Base-by-base conservation (phyloP, 169 alveolate species). In the Toxoplasma gondii region DNA sequence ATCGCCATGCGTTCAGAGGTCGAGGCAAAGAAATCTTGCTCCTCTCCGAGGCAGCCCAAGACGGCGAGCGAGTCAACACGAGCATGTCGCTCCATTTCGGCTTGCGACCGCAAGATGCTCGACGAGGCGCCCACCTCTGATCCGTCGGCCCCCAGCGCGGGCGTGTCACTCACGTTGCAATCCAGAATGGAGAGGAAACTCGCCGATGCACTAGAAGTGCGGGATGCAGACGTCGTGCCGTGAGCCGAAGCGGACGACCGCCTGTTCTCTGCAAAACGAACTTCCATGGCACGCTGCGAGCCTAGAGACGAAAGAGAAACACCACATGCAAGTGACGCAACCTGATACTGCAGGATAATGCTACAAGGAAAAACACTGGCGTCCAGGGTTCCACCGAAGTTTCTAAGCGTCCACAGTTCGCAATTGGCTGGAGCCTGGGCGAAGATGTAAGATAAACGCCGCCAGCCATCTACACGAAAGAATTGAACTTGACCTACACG, bases 211-310 rank as follows among this genome's bases (percentile, higher is more conserved):
- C 74, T 27, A 19, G 74, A 4, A 27, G 34, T 64, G 74, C 74
- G 24, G 22, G 34, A 64, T 16, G 74, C 74, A 64, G n/a, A 19
- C 22, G 74, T 31, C 9, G 74, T 19, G 34, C 74, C 74, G 31
- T 64, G 74, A 16, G 74, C 74, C 24, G 74, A 22, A 7, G 74
- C 7, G 74, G 74, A 16, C 74, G 74, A 64, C 38, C 88, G 88
- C 29, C 64, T 36, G 88, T 82, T 82, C 88, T 82, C 88, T 41
- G 88, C 88, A 82, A 82, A 82, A 22, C 88, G 53, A 27, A 82
- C 88, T 95, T 41, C 91, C 80, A 9, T 97, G 95, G 81, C 54
- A 36, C 92, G 83, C 70, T 58, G 80, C 54, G 83, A 69, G 38
- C 86, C 86, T 78, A 19, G 4, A 4, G 22, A 27, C n/a, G 29